Evolutionary conservation across 2,329 filamentous ascomycete species (phyloP), one percentile per base, ranked within the genome.

Genomic region (Trichoderma polysporum): DNA sequence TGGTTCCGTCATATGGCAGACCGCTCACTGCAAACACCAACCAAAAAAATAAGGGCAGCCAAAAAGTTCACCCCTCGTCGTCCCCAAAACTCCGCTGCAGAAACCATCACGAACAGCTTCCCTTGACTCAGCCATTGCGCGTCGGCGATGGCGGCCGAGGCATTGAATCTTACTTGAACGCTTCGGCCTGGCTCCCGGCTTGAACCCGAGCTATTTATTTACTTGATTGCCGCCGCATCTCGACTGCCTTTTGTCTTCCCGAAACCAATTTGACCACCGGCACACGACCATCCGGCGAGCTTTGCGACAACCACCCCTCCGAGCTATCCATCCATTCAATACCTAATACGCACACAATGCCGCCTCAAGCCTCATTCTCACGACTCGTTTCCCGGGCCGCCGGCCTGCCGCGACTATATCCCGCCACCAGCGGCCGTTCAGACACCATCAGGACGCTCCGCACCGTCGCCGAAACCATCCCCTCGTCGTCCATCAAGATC

Each of bases 401-500:
- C 39, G 62, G 61, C 35, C 66, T 19, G 12, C 62, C 47, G 29
- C 53, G 25, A 37, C 53, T 9, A 13, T 25, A 6, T 29, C 35
- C 22, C 49, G n/a, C 47, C 19, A 33, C 53, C n/a, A 33, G 33
- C 8, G 29, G 27, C 59, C 54, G 33, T 49, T 13, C 29, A 52
- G 10, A 35, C 22, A 27, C 71, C 69, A 31, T 68, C 45, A 68
- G 70, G 66, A 47, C 74, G 59, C 58, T 70, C 27, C 73, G 67
- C 50, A 68, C 70, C 35, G 50, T 62, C 39, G 70, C 70, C 71
- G 83, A 85, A 68, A 84, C 79, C 3, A 81, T 90, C 67, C 84
- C 87, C 10, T 82, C 82, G 39, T 84, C 85, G 4, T 80, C 83
- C 3, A 90, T 93, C 70, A 87, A 87, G 68, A 79, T 97, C 73